Base-by-base conservation (phyloP, 1,139 yeast species). In the Groenewaldozyma auringiensis region DNA sequence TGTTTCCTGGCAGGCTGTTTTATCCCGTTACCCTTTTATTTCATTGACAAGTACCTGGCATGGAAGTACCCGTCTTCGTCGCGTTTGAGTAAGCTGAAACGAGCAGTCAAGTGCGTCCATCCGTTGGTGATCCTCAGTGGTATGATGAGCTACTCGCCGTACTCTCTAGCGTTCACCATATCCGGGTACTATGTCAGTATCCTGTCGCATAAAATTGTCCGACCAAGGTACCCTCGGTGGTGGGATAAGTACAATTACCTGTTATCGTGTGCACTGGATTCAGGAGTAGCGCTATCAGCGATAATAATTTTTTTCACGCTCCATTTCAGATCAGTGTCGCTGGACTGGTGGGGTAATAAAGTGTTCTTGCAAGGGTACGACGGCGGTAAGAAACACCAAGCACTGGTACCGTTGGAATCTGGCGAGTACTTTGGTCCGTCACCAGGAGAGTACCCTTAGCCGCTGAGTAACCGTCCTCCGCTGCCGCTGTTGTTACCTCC, bases 331-430 rank as follows among this genome's bases (percentile, higher is more conserved):
- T 45, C 55, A 52, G 51, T 46, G 47, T 16, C 35, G 4, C 35
- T 78, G 21, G 54, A 53, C 50, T 79, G 84, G 83, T 78, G 83
- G 83, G 83, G 83, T 2, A 78, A 78, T 57, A 61, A 52, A 22
- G 76, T 77, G 18, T 46, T 64, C 3, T 62, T 55, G 44, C 56
- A 47, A 1, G 80, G 79, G 34, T 53, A 66, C 18, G 81, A 77
- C 54, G 81, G 58, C 2, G 52, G 44, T 11, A 9, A 65, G 61
- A 39, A 48, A 56, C 16, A 49, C 73, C 29, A 52, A 71, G 78
- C 46, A 43, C 42, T 44, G 54, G 60, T 46, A 49, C 61, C 40
- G 40, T 59, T 38, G 38, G 55, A 72, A 3, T 67, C 68, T 2
- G 68, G 62, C 40, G 78, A 77, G 0, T 74, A 70, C 55, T 74